Evolutionary conservation across 345 rosid species (phyloP).

Genomic region (Raphanus raphanistrum): DNA sequence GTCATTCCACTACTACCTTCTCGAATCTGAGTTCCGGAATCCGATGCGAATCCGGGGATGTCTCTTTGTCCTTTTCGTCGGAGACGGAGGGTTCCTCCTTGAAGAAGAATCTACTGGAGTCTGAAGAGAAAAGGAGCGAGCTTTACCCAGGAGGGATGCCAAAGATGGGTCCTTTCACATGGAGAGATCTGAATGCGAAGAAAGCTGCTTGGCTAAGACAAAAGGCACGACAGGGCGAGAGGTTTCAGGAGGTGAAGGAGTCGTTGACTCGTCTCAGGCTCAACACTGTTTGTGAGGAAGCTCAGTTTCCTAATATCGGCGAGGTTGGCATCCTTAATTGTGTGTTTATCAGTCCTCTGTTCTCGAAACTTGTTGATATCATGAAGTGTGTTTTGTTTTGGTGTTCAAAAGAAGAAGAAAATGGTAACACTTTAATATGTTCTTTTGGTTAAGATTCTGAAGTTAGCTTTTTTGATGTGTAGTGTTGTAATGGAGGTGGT

Average conservation of each 20-base stretch:
- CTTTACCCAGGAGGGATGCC: conserved; percentile 57
- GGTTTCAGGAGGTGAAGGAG: conserved; percentile 72
- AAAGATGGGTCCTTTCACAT: conserved; percentile 66
- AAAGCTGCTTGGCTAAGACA: conserved; percentile 91
- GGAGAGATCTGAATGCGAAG: conserved; percentile 83
- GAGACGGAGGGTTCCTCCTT: conserved; percentile 23
- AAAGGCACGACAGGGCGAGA: conserved; percentile 85
- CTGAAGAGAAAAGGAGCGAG: conserved; percentile 35
- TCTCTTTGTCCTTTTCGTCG: conserved; percentile 25
- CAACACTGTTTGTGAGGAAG: conserved; percentile 94
- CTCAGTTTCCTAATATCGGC: conserved; percentile 96
- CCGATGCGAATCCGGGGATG: conserved; percentile 49
- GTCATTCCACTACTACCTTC: conserved; percentile 1
- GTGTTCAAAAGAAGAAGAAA: too few relatives aligned
- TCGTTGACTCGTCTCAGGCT: conserved; percentile 75
- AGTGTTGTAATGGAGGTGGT: conserved; percentile 99
- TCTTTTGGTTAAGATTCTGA: too few relatives aligned
- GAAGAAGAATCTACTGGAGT: conserved; percentile 40
- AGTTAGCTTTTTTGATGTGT: conserved; percentile 8
- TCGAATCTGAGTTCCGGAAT: conserved; percentile 25
- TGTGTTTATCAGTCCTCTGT: neutral
- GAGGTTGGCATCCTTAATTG: conserved; percentile 49
- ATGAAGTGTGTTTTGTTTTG: too few relatives aligned
- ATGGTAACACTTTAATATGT: too few relatives aligned
- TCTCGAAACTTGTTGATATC: neutral